Base-by-base conservation (phyloP, 139 green algal genomes). In the Chlorella sorokiniana region DNA sequence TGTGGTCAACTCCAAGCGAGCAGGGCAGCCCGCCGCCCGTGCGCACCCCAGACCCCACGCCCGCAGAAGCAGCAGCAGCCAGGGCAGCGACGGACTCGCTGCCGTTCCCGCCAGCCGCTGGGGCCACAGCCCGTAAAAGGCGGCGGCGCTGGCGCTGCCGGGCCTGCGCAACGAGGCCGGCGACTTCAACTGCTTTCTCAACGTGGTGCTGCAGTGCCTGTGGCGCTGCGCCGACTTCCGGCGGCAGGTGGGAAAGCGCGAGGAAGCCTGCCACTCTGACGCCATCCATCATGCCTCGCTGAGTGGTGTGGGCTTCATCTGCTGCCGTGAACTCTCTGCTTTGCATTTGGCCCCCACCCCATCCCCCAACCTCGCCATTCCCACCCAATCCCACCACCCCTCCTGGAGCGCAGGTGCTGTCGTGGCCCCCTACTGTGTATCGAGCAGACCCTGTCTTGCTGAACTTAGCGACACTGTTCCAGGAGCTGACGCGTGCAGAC, bases 171-270 rank as follows among this genome's bases (percentile, higher is more conserved):
- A 79, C 52, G 73, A 86, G 41, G 62, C 80, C 29, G 92, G 92
- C 31, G 87, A 94, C 87, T 96, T 96, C 91, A 96, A 96, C 86
- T 96, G 93, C 88, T 96, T 96, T 86, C 89, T 96, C 18, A 96
- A 96, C 71, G 93, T 59, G 71, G 89, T 97, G 80, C 92, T 97
- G 73, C 93, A 97, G 92, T 91, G 89, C 76, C 76, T 95, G 33
- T 94, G 86, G 85, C 86, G 84, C 78, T 88, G 83, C 70, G 31
- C 35, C 33, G 44, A 62, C 20, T 92, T 93, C 80, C 81, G 84
- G 0, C 29, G 37, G 2, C 22, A 41, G 65, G 65, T 72, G 48
- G 11, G 48, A 35, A 29, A 35, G 3, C 11, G 65, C n/a, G 31
- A 45, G 8, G 2, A 20, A 10, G 16, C 5, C 33, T 45, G 64